Evolutionary conservation across 148 eudicot genomes (phyloP), one percentile per base, ranked within the genome.

Genomic region (Salicornia ramosissima): DNA sequence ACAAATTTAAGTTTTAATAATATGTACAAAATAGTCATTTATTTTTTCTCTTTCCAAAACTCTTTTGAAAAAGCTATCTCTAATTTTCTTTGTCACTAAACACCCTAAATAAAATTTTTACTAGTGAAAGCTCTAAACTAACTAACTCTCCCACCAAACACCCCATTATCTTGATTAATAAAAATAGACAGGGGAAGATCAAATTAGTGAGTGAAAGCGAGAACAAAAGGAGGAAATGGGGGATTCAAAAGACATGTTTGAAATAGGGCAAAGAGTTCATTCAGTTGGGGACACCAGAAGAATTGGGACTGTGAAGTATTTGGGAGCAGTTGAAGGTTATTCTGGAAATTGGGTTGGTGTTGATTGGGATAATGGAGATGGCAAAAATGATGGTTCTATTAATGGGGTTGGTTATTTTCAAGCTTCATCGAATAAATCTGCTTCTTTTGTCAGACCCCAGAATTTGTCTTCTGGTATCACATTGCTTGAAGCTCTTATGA

Each of bases 271-370:
- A 75, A 84, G 96, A 51, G 95, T 90, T 67, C 90, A 90, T 78
- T 80, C 71, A 33, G 55, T 52, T 12, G 89, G 88, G 0, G 86
- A 87, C 55, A 46, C 69, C 3, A 75, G 80, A 25, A 71, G 96
- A 73, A 82, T 79, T 61, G 96, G 98, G 26, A 88, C 90, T 12
- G 98, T 93, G 31, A 85, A 82, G 69, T 93, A 90, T 51, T 64
- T 76, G 36, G 98, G 98, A 4, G 22, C 77, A 19, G 90, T 93
- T 9, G 79, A 84, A 46, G 95, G 92, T 6, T 80, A 88, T 71
- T 77, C 90, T 10, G 95, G 96, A 22, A 54, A 71, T 1, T 92
- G 97, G 98, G 80, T 88, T 28, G 98, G 98, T 25, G 88, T 93
- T 36, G 95, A 93, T 65, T 93, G 98, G 98, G 96, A 93, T 78